A percentile compares a stretch with the other conserved stretches of the same genome.
phyloP scores from a whole-genome alignment of 2,329 filamentous ascomycete species.

The Mycogone perniciosa region DNA sequence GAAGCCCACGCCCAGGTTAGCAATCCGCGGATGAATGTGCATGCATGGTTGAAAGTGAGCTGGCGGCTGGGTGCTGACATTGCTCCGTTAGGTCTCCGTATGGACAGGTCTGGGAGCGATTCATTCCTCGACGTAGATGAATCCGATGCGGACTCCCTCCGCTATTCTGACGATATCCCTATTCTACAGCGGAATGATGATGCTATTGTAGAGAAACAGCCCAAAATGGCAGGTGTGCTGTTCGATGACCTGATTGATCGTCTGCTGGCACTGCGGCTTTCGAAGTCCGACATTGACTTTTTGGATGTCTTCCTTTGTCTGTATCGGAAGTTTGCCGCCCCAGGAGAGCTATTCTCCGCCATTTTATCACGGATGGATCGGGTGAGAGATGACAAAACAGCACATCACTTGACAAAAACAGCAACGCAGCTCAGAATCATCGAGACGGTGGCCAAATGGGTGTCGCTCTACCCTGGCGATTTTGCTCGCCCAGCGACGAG shows the following conservation, averaged over 20 bases:
- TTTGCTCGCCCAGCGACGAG: constrained; percentile 75
- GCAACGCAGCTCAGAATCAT: constrained; percentile 78
- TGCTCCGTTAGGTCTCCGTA: constrained; percentile 46
- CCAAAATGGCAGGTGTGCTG: constrained; percentile 46
- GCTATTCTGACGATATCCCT: constrained; percentile 61
- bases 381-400: constrained; percentile 58
- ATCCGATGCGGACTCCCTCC: constrained; percentile 60
- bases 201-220: constrained; percentile 43
- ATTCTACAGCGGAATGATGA: constrained; percentile 63
- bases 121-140: constrained; percentile 64
- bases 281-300: constrained; percentile 85
- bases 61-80: constrained; percentile 29
- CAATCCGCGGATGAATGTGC: constrained; percentile 4
- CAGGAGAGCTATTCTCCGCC: constrained; percentile 67
- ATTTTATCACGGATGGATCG: constrained; percentile 72
- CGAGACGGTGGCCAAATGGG: constrained; percentile 81
- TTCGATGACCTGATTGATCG: constrained; percentile 78
- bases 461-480: constrained; percentile 83
- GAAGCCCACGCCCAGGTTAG: constrained; percentile 27
- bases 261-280: constrained; percentile 74
- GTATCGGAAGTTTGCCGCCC: constrained; percentile 88
- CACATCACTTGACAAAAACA: constrained; percentile 68
- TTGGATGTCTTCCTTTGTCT: constrained; percentile 82
- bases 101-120: constrained; percentile 42
- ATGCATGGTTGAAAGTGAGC: background rate